Base-by-base conservation (phyloP, 352 stramenopile genomes). In the Pythium volutum region DNA sequence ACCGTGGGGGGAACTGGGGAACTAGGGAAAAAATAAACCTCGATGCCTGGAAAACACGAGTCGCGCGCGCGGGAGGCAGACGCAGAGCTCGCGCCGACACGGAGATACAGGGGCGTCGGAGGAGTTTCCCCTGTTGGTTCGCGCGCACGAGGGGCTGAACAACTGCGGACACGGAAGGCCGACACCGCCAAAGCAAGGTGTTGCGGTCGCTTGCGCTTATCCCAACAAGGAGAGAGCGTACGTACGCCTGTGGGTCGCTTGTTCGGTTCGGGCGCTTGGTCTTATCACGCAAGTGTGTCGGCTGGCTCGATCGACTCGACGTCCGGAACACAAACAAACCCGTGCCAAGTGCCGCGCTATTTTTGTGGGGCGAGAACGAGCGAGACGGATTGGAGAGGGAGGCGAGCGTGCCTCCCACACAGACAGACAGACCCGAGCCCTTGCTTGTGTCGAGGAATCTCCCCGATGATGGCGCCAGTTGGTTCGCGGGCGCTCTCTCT, bases 281-380 rank as follows among this genome's bases (percentile, higher is more conserved):
- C 55, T 53, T 62, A 62, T 54, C 55, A 46, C 53, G 49, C 42
- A 15, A 36, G 54, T 29, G 16, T 20, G 31, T 34, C 31, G 49
- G 55, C 55, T 62, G 55, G 55, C 55, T 62, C 38, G 55, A 48
- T 62, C 46, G 43, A 48, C 38, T 62, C 46, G 43, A 48, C 38
- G 55, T 26, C 31, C 43, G 43, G 34, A 52, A 62, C n/a, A 33
- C 25, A 38, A 36, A 38, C 25, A n/a, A n/a, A n/a, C n/a, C n/a
- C 46, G 25, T 5, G 16, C 20, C 20, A 41, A 36, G 27, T 48
- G 31, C 41, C 54, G n/a, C 22, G 38, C 58, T 58, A 64, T 53
- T 53, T 58, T 46, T 20, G 54, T 52, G n/a, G 48, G 18, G 20
- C 18, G 48, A 36, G 25, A 39, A 26, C 20, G 46, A 31, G 22